Conservation (phyloP, 768 basidiomycete species). For the Hericium rajendrae region DNA sequence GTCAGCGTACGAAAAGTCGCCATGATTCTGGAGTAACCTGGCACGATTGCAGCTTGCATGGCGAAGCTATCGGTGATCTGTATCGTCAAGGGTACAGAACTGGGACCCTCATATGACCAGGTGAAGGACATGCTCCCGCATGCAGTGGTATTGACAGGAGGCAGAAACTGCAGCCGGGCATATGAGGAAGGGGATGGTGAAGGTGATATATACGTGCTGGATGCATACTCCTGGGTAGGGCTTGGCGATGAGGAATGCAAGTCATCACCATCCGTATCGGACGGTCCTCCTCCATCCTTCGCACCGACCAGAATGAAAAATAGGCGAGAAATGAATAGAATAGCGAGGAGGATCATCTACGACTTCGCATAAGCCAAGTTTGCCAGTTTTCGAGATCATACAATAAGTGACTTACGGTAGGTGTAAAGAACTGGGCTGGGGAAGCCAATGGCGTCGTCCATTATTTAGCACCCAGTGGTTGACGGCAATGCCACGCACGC, state of each 20-base stretch:
- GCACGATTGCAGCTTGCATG: slow-evolving; percentile 1
- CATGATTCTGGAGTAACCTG: not conserved
- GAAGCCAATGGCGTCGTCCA: not conserved
- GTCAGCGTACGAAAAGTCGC: slow-evolving; percentile 19
- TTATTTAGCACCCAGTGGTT: not conserved
- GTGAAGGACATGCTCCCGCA: slow-evolving; percentile 19
- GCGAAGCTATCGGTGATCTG: slow-evolving; percentile 14
- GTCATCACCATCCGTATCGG: not conserved
- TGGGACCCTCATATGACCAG: slow-evolving; percentile 17
- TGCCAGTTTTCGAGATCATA: not conserved
- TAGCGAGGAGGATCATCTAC: not conserved
- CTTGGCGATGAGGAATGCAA: not conserved
- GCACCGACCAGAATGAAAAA: not conserved
- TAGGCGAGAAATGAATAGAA: not conserved
- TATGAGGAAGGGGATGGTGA: not conserved
- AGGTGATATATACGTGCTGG: not conserved
- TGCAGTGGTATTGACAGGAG: slow-evolving; percentile 20
- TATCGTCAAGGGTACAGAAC: slow-evolving; percentile 16
- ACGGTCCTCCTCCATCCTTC: not conserved
- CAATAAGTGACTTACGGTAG: not conserved
- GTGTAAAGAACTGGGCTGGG: not conserved
- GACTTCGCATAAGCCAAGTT: not conserved
- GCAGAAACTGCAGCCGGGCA: slow-evolving; percentile 11
- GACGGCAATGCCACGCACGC: too few species aligned
- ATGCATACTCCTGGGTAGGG: not conserved